Evolutionary conservation across 1,284 basidiomycete genomes (phyloP).

Genomic region (Ganoderma sinense): DNA sequence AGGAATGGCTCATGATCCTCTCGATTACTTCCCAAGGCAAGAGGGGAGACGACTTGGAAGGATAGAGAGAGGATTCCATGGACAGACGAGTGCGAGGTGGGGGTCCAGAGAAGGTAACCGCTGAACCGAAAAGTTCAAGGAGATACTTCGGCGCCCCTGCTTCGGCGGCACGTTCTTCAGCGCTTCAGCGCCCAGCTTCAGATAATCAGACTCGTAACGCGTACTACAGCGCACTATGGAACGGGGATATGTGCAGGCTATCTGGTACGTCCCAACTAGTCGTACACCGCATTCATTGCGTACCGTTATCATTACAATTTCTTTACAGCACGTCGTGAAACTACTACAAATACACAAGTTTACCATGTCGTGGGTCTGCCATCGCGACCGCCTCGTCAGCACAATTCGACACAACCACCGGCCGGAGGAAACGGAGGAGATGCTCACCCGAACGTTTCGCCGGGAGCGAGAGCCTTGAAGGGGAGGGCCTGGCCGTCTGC

Average conservation of each 20-base stretch:
- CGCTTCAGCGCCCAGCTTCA: too few species aligned
- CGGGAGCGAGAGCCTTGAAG: constrained; percentile 37
- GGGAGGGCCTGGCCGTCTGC: constrained; percentile 48
- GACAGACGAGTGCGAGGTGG: too few species aligned
- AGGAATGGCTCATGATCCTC: neutral
- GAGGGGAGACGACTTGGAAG: too few species aligned
- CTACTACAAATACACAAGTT: neutral
- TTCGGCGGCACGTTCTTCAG: too few species aligned
- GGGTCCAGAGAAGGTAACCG: too few species aligned
- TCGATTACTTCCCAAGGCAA: neutral
- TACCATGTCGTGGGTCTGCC: constrained; percentile 1
- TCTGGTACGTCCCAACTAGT: neutral
- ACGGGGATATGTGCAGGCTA: neutral
- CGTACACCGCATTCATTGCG: neutral
- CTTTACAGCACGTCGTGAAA: neutral
- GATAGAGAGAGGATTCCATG: too few species aligned
- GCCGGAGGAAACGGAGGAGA: neutral
- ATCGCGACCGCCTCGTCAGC: neutral
- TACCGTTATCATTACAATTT: neutral
- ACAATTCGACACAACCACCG: neutral
- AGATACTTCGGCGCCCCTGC: too few species aligned
- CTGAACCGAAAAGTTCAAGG: too few species aligned
- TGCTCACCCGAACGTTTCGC: constrained; percentile 49
- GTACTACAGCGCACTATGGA: too few species aligned
- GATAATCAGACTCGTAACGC: too few species aligned